These are phyloP conservation scores for Camelina sativa DNA, from an alignment of 345 rosid genomes.

Conservation along the genomic window DNA sequence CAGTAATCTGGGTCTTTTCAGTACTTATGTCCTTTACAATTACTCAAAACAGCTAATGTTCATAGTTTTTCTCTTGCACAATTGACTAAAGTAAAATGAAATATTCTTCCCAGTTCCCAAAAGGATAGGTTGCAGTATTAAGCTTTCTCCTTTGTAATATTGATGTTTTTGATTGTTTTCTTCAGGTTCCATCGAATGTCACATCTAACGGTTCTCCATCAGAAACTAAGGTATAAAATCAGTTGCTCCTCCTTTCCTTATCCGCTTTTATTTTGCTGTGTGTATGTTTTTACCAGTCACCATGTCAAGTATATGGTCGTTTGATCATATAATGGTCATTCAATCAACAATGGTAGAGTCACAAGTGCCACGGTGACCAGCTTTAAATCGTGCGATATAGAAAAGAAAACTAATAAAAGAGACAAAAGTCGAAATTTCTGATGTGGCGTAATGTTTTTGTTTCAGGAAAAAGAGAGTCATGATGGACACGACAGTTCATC, in stretches of 20 bases:
- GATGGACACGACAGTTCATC: constrained; percentile 55
- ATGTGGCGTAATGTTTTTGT: constrained; percentile 35
- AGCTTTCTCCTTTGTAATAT: neutral
- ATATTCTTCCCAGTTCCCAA: neutral
- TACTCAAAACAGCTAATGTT: constrained; percentile 4
- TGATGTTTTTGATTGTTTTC: constrained; percentile 17
- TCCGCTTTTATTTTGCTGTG: constrained; percentile 3
- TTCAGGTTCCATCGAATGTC: constrained; percentile 80
- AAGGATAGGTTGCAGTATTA: neutral
- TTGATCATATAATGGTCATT: constrained; percentile 20
- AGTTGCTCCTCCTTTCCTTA: constrained; percentile 14
- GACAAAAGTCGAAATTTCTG: neutral
- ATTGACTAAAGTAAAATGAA: neutral
- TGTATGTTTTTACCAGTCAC: constrained; percentile 9
- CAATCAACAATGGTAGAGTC: neutral
- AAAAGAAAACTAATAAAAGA: neutral
- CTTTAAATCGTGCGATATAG: neutral
- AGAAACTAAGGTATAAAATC: constrained; percentile 55
- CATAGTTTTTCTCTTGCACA: constrained; percentile 6
- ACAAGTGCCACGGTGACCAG: constrained; percentile 7
- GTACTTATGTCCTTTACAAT: constrained; percentile 3
- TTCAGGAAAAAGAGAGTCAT: constrained; percentile 59
- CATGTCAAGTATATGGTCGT: constrained; percentile 10
- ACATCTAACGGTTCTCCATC: constrained; percentile 55
- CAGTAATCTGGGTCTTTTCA: constrained; percentile 13